These are phyloP conservation scores for Neonectria ditissima DNA, from an alignment of 2,329 filamentous ascomycete species.

Conservation along the genomic window DNA sequence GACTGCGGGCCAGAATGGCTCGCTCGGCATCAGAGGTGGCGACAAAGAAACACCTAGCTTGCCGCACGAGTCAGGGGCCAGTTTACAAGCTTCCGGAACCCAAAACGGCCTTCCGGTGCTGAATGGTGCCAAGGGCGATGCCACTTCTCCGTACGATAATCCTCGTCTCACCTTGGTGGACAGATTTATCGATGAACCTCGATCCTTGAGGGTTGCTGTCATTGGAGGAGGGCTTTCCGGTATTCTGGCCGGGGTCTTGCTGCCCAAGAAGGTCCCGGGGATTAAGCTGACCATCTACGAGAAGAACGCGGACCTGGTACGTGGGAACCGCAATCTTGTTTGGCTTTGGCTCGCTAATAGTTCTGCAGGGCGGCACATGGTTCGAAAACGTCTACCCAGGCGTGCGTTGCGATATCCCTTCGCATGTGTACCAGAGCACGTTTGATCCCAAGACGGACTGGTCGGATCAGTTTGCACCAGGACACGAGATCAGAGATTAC, in stretches of 20 bases:
- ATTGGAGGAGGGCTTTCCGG: slow-evolving; percentile 53
- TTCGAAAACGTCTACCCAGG: slow-evolving; percentile 71
- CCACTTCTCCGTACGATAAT: slow-evolving; percentile 36
- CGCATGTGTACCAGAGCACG: slow-evolving; percentile 76
- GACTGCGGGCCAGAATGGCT: slow-evolving; percentile 20
- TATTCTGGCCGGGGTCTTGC: slow-evolving; percentile 69
- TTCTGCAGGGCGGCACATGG: slow-evolving; percentile 62
- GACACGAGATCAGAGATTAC: slow-evolving; percentile 75
- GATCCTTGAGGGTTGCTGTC: slow-evolving; percentile 49
- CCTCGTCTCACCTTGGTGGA: slow-evolving; percentile 44
- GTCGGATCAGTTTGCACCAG: slow-evolving; percentile 75
- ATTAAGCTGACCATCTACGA: slow-evolving; percentile 75
- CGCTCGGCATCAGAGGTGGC: slow-evolving; percentile 7
- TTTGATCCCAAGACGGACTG: slow-evolving; percentile 77
- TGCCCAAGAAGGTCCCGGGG: slow-evolving; percentile 76
- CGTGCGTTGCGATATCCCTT: slow-evolving; percentile 75
- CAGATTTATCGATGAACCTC: slow-evolving; percentile 51
- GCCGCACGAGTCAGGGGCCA: slow-evolving; percentile 14
- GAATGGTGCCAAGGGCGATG: slow-evolving; percentile 33
- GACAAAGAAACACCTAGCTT: slow-evolving; percentile 15
- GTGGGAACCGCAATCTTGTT: slow-evolving; percentile 41
- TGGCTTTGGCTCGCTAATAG: not conserved
- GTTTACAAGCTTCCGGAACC: slow-evolving; percentile 10
- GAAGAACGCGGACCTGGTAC: slow-evolving; percentile 75
- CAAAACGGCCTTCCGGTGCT: slow-evolving; percentile 16